Conservation (phyloP, 305 asterid species). For the Euphrasia arctica region DNA sequence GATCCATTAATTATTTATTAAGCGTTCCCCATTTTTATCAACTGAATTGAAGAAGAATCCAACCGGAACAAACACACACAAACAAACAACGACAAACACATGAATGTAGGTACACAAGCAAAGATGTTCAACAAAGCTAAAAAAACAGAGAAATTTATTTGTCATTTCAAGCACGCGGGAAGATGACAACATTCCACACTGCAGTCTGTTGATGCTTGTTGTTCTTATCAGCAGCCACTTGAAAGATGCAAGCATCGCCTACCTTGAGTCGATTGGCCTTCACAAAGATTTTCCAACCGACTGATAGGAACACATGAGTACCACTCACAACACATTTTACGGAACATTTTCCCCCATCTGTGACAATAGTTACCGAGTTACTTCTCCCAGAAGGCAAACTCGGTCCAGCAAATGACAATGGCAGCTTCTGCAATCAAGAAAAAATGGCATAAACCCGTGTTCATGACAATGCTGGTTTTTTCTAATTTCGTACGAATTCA, state of each 20-base stretch:
- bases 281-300: conserved; percentile 32
- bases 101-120: too few species aligned
- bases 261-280: conserved; percentile 27
- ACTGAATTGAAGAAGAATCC: too few species aligned
- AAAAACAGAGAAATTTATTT: neutral
- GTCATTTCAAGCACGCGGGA: conserved; percentile 20
- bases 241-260: conserved; percentile 36
- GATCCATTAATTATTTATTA: too few species aligned
- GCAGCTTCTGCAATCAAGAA: conserved; percentile 10
- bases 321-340: neutral
- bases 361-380: neutral
- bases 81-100: too few species aligned
- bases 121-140: too few species aligned
- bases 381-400: neutral
- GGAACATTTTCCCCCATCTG: conserved; percentile 20
- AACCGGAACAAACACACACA: too few species aligned
- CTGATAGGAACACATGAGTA: neutral
- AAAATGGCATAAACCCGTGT: neutral
- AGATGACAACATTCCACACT: conserved; percentile 24
- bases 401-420: conserved; percentile 2
- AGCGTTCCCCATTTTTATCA: too few species aligned
- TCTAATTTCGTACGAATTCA: neutral
- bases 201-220: neutral
- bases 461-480: too few species aligned
- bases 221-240: conserved; percentile 10